Evolutionary conservation across 169 alveolate genomes (phyloP), one percentile per base, ranked within the genome.

Genomic region (Plasmodium cynomolgi): DNA sequence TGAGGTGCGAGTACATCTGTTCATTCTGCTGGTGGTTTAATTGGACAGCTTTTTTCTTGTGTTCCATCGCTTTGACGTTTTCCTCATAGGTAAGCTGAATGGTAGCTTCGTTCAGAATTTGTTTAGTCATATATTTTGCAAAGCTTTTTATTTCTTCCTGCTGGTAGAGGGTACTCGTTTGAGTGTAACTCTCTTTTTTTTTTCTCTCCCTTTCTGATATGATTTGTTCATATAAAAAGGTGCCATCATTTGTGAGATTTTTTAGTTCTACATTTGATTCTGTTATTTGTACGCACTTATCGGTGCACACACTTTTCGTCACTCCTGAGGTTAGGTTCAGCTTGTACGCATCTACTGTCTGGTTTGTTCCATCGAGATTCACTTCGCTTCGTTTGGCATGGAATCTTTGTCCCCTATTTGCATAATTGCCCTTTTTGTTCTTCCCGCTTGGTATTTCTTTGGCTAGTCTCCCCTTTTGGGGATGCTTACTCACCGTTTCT

Each of bases 21-120:
- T 50, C 31, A 56, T 86, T 86, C 20, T 4, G n/a, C 68, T 77
- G 81, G 9, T 86, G 82, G 71, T 86, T 77, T 6, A 54, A 11
- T 0, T 26, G 39, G 3, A 86, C 44, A 7, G 9, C n/a, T 58
- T 54, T 79, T 31, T 50, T 75, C 44, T 54, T 39, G 6, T 33
- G 11, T n/a, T 86, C 82, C 34, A 86, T 86, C 31, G 80, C 81
- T 13, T 86, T 75, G 4, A 77, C 37, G 74, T 86, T 86, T 31
- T 74, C 72, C 68, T 86, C 82, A 44, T 86, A 86, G 31, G 93
- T 86, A 15, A 86, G 77, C 81, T 86, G 93, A 33, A 86, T 77
- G 34, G 81, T 39, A 34, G 93, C 93, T 86, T 75, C 72, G 29
- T 86, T 50, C 17, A 86, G 13, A 77, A 86, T 86, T 77, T 86